Base-by-base conservation (phyloP, 2,329 filamentous ascomycete species). In the Ceratocystis destructans region DNA sequence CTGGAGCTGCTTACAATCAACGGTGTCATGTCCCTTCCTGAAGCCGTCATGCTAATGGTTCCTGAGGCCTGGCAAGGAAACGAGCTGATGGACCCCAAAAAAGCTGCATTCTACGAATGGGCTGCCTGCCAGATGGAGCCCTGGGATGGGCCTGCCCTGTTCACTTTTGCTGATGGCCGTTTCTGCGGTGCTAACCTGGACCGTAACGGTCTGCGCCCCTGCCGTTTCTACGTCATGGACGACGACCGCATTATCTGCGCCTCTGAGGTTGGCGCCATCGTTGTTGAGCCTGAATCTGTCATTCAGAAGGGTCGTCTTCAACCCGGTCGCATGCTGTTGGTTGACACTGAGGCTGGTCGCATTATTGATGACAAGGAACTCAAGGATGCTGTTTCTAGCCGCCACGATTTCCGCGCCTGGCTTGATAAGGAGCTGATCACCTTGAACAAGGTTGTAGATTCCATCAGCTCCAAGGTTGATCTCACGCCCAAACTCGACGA, bases 101-200 rank as follows among this genome's bases (percentile, higher is more conserved):
- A 97, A 79, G 89, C 92, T 68, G 93, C 93, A 64, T 97, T 96
- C 78, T 97, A 97, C 78, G 92, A 97, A 76, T 97, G 93, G 91
- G 93, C 93, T 72, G 92, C 91, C 70, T 97, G 93, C 76, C 89
- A 96, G 81, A 97, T 97, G 93, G 93, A 97, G 79, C 92, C 93
- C 17, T 97, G 93, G 93, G 93, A 97, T 77, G 93, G 93, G 20
- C 93, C 93, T 44, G 93, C 93, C 66, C 84, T 97, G 41, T 97
- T 97, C 80, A 96, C 92, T 5, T 97, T 97, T 77, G 90, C 93
- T 33, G 93, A 97, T 75, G 93, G 93, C 69, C 87, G 93, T 69
- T 97, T 94, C 81, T 97, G 93, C 73, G 93, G 93, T 82, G 93
- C 93, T 71, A 97, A 96, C 76, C 82, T 97, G 28, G 93, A 97